A percentile compares a stretch with the other conserved stretches of the same genome.
phyloP scores from a whole-genome alignment of 2,329 filamentous ascomycete genomes.

The Fusarium sp. region DNA sequence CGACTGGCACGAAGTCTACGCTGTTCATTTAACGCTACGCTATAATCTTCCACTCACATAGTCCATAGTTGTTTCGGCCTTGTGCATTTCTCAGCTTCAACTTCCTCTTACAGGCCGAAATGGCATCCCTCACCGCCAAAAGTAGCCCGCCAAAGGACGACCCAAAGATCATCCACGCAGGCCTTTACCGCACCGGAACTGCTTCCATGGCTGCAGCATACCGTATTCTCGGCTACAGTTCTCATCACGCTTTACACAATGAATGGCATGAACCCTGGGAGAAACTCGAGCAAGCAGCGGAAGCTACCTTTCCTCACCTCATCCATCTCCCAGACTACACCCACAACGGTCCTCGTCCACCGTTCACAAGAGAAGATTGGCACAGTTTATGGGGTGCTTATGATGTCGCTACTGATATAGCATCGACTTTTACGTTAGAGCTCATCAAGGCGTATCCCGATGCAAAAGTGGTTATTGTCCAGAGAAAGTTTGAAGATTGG shows the following conservation, averaged over 20 bases:
- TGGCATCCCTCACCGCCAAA: not conserved
- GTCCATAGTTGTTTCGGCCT: no score
- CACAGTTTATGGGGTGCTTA: constrained; percentile 3
- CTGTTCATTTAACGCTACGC: no score
- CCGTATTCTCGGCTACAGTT: not conserved
- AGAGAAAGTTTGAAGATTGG: not conserved
- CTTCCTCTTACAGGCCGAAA: no score
- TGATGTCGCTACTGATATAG: constrained; percentile 8
- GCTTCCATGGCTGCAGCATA: constrained; percentile 17
- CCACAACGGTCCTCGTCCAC: not conserved
- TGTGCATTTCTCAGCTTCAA: no score
- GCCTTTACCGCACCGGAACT: constrained; percentile 2
- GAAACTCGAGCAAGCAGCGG: constrained; percentile 1
- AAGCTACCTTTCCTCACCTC: constrained; percentile 17
- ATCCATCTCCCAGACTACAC: not conserved
- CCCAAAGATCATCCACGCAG: constrained; percentile 3
- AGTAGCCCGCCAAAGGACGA: rapidly evolving
- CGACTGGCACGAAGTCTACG: no score
- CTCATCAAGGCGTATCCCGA: constrained; percentile 12
- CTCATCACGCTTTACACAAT: not conserved
- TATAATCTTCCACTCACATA: no score
- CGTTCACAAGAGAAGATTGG: not conserved
- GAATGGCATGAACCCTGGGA: not conserved
- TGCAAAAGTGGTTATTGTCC: constrained; percentile 7
- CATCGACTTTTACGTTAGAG: not conserved